These are phyloP conservation scores for Aspergillus pseudoviridinutans DNA, from an alignment of 2,329 filamentous ascomycete genomes.

Conservation along the genomic window DNA sequence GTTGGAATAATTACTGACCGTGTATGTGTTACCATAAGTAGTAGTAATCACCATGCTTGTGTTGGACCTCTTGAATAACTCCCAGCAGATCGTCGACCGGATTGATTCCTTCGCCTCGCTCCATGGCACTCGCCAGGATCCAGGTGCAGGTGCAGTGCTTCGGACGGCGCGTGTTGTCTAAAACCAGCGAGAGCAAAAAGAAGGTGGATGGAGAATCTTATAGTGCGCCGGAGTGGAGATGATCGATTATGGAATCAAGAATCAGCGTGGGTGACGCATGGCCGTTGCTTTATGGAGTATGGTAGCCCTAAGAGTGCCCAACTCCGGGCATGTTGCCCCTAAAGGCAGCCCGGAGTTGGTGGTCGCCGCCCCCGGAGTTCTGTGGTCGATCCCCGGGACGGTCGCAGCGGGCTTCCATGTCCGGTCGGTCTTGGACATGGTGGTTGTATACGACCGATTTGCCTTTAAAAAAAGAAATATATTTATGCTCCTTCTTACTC, in stretches of 20 bases:
- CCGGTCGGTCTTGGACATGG: not conserved
- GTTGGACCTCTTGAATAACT: not conserved
- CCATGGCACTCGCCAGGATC: not conserved
- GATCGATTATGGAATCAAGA: not conserved
- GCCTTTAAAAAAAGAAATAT: not conserved
- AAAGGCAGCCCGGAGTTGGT: conserved; percentile 1
- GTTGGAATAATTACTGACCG: not conserved
- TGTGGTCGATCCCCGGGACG: not conserved
- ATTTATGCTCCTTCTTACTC: not conserved
- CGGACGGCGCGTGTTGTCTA: not conserved
- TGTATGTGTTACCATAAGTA: not conserved
- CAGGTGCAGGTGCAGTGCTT: not conserved
- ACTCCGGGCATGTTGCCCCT: not conserved
- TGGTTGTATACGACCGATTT: not conserved
- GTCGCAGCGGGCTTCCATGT: not conserved
- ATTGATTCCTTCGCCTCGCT: not conserved
- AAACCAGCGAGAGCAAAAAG: not conserved
- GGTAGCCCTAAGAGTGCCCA: not conserved
- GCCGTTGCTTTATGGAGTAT: not conserved
- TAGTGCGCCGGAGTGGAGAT: not conserved
- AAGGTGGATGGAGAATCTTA: not conserved
- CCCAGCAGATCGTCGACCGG: not conserved
- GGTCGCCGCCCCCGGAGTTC: not conserved
- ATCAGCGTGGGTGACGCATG: not conserved
- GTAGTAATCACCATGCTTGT: not conserved